Conservation (phyloP, 345 rosid genomes). For the Gossypium bickii region DNA sequence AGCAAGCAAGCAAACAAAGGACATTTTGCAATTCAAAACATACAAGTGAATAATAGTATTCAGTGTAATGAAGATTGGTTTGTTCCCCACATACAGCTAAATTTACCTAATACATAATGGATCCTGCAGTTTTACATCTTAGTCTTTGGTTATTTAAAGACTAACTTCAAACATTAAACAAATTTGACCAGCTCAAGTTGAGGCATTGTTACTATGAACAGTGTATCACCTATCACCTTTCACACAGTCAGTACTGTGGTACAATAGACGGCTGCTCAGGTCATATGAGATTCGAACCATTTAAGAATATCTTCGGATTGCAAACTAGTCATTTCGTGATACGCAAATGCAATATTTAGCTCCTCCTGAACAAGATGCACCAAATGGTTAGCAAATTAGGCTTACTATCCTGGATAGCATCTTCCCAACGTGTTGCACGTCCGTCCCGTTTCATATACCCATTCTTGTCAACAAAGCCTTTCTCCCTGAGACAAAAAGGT, state of each 20-base stretch:
- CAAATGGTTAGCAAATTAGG: slow-evolving; percentile 36
- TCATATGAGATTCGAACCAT: slow-evolving; percentile 88
- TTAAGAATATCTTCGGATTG: slow-evolving; percentile 72
- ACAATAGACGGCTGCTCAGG: slow-evolving; percentile 19
- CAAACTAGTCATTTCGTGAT: slow-evolving; percentile 92
- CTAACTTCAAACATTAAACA: background rate
- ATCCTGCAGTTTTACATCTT: background rate
- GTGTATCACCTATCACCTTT: background rate
- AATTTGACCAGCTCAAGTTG: background rate
- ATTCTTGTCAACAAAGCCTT: slow-evolving; percentile 61
- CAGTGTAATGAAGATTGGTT: background rate
- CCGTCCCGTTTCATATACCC: slow-evolving; percentile 81
- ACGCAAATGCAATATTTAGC: slow-evolving; percentile 84
- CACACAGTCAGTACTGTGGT: background rate
- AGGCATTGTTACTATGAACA: background rate
- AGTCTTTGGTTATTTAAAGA: background rate
- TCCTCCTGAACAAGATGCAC: slow-evolving; percentile 77
- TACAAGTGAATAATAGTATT: background rate
- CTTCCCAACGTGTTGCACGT: slow-evolving; percentile 58
- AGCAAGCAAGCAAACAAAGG: background rate
- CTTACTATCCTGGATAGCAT: slow-evolving; percentile 38
- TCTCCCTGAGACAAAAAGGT: slow-evolving; percentile 47
- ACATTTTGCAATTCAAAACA: background rate
- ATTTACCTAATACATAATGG: background rate
- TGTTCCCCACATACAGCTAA: background rate